A percentile compares a stretch with the other conserved stretches of the same genome.
phyloP scores from a whole-genome alignment of 2,329 filamentous ascomycete species.

The Colletotrichum falcatum region DNA sequence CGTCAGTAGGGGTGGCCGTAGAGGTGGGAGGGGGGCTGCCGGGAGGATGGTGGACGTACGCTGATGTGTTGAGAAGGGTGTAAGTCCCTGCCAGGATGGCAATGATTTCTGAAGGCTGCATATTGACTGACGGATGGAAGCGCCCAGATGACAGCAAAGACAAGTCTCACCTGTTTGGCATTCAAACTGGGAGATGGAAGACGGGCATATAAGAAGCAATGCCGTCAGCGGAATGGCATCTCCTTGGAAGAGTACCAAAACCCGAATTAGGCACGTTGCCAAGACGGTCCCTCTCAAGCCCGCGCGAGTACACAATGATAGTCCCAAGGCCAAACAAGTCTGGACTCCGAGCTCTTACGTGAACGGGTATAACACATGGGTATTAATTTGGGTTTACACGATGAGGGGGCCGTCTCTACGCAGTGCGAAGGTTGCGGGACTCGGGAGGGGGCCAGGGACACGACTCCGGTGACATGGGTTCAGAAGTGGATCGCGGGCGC shows the following conservation, averaged over 20 bases:
- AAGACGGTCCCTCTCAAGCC: too few species aligned
- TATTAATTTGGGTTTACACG: background rate
- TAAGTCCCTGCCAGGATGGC: slow-evolving; percentile 37
- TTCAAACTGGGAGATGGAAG: background rate
- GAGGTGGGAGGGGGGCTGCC: too few species aligned
- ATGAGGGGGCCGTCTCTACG: background rate
- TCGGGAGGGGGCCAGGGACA: background rate
- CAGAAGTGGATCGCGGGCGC: background rate
- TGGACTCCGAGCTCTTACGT: background rate
- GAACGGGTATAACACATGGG: background rate
- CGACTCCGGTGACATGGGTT: background rate
- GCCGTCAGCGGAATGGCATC: background rate
- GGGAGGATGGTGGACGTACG: slow-evolving; percentile 8
- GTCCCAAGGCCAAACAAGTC: background rate
- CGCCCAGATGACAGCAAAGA: too few species aligned
- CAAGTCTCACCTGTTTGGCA: background rate
- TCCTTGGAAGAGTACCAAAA: background rate
- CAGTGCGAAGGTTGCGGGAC: too few species aligned
- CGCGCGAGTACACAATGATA: too few species aligned
- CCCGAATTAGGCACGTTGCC: too few species aligned
- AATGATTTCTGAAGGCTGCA: slow-evolving; percentile 35
- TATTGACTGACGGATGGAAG: background rate
- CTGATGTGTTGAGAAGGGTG: slow-evolving; percentile 38
- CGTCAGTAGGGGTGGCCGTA: background rate
- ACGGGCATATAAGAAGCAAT: background rate